These are phyloP conservation scores for Abrus pulchellus DNA, from an alignment of 306 rosid species.

Conservation along the genomic window DNA sequence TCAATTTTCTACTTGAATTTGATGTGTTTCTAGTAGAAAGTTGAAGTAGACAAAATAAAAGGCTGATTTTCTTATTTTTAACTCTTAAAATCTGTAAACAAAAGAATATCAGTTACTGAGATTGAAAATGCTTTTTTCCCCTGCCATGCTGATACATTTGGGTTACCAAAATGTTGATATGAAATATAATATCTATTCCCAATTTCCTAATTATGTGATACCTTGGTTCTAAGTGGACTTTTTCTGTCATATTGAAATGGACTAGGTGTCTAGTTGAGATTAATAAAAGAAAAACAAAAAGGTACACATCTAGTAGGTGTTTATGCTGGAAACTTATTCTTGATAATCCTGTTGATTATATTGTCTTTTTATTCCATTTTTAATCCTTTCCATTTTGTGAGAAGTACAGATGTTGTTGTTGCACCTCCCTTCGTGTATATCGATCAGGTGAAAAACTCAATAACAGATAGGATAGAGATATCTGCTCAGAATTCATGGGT, in stretches of 20 bases:
- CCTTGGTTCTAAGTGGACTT: background rate
- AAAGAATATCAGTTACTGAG: background rate
- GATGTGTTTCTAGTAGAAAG: slow-evolving; percentile 4
- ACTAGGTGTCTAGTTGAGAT: slow-evolving; percentile 37
- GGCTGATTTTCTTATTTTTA: background rate
- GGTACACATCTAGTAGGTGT: background rate
- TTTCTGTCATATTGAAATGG: background rate
- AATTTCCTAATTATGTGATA: slow-evolving; percentile 17
- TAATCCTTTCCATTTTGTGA: slow-evolving; percentile 31
- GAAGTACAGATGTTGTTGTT: slow-evolving; percentile 88
- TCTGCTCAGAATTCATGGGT: slow-evolving; percentile 99
- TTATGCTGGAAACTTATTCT: slow-evolving; percentile 12
- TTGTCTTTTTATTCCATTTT: background rate
- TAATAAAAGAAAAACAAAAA: background rate
- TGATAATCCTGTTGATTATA: slow-evolving; percentile 4
- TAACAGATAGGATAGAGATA: slow-evolving; percentile 80
- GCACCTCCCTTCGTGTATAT: slow-evolving; percentile 96
- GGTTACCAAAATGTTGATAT: slow-evolving; percentile 2
- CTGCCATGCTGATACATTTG: background rate
- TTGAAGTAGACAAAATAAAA: slow-evolving; percentile 4
- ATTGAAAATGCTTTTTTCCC: background rate
- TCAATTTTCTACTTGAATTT: slow-evolving; percentile 14
- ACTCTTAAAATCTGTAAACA: slow-evolving; percentile 31
- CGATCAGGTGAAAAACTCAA: slow-evolving; percentile 83
- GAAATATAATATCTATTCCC: background rate